Evolutionary conservation across 495 filamentous ascomycete species (phyloP).

Genomic region (Hamigera avellanea): DNA sequence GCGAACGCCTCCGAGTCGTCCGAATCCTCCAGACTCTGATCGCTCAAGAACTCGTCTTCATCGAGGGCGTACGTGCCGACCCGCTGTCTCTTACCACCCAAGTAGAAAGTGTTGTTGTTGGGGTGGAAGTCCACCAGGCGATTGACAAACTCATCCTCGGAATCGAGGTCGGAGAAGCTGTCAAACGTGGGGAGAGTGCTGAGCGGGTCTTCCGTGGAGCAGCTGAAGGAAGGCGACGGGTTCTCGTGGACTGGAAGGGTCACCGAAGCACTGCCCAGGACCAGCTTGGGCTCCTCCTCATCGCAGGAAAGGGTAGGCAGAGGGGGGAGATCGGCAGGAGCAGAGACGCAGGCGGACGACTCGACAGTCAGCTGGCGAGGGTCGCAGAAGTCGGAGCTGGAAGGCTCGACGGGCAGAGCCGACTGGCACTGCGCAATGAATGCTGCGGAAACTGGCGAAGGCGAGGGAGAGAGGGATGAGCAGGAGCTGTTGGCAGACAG

Average conservation of each 20-base stretch:
- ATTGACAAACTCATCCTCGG: constrained; percentile 78
- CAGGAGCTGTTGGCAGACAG: constrained; percentile 57
- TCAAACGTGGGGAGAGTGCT: constrained; percentile 67
- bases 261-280: constrained; percentile 53
- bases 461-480: constrained; percentile 73
- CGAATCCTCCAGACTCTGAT: constrained; percentile 67
- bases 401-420: constrained; percentile 25
- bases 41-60: constrained; percentile 63
- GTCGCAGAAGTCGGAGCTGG: constrained; percentile 67
- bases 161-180: constrained; percentile 82
- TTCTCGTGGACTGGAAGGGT: constrained; percentile 42
- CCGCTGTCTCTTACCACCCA: constrained; percentile 69
- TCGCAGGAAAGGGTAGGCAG: constrained; percentile 57
- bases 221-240: constrained; percentile 34
- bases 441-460: constrained; percentile 55
- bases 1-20: constrained; percentile 52
- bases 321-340: constrained; percentile 54
- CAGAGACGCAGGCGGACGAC: constrained; percentile 36
- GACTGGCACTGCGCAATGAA: constrained; percentile 53
- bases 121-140: constrained; percentile 61
- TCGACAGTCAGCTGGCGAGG: constrained; percentile 83
- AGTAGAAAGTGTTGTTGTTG: constrained; percentile 44
- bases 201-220: constrained; percentile 36
- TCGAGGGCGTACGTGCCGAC: constrained; percentile 56
- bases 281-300: constrained; percentile 67